Evolutionary conservation across 257 asterid species (phyloP).

Genomic region (Solanum tacnaense): DNA sequence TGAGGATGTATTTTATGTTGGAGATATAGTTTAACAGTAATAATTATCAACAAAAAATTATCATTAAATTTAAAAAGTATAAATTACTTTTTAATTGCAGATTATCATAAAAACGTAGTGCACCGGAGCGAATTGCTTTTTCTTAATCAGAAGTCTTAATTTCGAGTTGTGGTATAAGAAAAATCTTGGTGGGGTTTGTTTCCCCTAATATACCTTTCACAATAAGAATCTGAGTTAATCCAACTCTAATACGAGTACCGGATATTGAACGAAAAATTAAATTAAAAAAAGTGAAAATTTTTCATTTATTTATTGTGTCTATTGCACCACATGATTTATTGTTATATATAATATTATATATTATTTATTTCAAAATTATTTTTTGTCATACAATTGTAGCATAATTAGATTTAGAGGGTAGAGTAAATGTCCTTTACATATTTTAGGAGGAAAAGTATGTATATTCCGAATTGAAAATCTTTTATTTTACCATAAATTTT

Average conservation of each 20-base stretch:
- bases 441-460: background rate
- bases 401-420: background rate
- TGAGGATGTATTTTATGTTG: too few relatives aligned
- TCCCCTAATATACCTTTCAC: background rate
- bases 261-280: too few relatives aligned
- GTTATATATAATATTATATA: too few relatives aligned
- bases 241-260: too few relatives aligned
- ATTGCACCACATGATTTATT: background rate
- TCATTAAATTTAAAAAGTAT: too few relatives aligned
- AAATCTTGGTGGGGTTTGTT: background rate
- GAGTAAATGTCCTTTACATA: background rate
- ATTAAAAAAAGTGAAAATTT: background rate
- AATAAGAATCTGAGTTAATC: too few relatives aligned
- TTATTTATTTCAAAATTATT: background rate
- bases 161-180: background rate
- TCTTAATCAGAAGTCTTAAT: background rate
- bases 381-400: too few relatives aligned
- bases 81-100: too few relatives aligned
- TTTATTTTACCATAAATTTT: too few relatives aligned
- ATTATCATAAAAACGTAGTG: background rate
- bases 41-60: too few relatives aligned
- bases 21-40: too few relatives aligned
- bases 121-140: too few relatives aligned
- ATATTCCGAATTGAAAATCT: background rate
- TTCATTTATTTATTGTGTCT: background rate